Conservation (phyloP, 2,329 filamentous ascomycete genomes). For the Macrophomina pseudophaseolina region DNA sequence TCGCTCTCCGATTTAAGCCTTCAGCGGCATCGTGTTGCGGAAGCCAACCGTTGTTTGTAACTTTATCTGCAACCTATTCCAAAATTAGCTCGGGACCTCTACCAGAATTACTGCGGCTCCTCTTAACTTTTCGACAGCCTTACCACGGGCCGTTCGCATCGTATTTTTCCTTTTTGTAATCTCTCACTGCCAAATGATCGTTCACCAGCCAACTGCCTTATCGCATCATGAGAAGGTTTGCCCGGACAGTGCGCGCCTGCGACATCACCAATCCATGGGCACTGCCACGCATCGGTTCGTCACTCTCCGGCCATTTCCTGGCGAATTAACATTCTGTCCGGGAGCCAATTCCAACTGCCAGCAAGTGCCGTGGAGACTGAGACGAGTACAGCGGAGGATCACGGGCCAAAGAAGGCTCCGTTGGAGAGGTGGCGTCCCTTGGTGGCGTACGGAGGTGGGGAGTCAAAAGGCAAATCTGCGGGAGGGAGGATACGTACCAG, state of each 20-base stretch:
- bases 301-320: not conserved
- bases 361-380: not conserved
- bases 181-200: not conserved
- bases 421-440: not conserved
- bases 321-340: not conserved
- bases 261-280: not conserved
- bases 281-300: not conserved
- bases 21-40: not conserved
- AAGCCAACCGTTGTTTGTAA: not conserved
- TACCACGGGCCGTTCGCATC: not conserved
- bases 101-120: not conserved
- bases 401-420: not conserved
- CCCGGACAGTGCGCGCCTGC: not conserved
- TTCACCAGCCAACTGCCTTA: not conserved
- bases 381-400: not conserved
- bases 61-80: not conserved
- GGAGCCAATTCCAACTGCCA: constrained; percentile 3
- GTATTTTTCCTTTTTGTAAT: not conserved
- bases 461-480: constrained; percentile 9
- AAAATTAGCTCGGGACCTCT: not conserved
- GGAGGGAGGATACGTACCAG: not conserved
- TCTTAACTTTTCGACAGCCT: not conserved
- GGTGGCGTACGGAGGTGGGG: not conserved
- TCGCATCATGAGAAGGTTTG: not conserved
- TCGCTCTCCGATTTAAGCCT: not conserved